Conservation (phyloP, 2,329 filamentous ascomycete genomes). For the Lasiodiplodia sp. region DNA sequence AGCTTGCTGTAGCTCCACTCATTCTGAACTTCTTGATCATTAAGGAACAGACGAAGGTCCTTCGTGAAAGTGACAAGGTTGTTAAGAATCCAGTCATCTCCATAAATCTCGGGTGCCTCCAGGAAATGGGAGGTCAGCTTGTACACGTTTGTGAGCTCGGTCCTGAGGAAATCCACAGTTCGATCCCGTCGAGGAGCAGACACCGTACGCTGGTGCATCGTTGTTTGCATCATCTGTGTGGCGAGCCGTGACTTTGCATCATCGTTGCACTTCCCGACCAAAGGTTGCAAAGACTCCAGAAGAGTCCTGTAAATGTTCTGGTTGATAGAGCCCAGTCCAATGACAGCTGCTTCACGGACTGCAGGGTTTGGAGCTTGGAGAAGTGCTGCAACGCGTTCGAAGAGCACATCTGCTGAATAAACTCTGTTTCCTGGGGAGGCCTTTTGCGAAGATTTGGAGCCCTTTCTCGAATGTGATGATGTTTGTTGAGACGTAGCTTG, state of each 20-base stretch:
- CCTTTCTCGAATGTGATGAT: conserved; percentile 80
- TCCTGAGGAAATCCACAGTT: conserved; percentile 85
- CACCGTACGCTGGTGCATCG: conserved; percentile 77
- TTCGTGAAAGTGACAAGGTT: conserved; percentile 91
- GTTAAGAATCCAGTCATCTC: conserved; percentile 87
- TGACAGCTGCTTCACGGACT: conserved; percentile 88
- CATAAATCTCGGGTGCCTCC: conserved; percentile 76
- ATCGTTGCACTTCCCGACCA: conserved; percentile 84
- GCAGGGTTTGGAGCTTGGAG: conserved; percentile 80
- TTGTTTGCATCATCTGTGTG: conserved; percentile 38
- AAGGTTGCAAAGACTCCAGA: conserved; percentile 86
- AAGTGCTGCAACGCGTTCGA: conserved; percentile 89
- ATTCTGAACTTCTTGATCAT: conserved; percentile 91
- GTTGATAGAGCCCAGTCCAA: conserved; percentile 93
- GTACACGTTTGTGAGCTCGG: conserved; percentile 95
- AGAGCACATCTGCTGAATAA: conserved; percentile 85
- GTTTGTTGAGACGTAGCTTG: conserved; percentile 64
- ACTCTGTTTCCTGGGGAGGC: conserved; percentile 72
- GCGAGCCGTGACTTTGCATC: conserved; percentile 80
- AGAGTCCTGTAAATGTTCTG: conserved; percentile 90
- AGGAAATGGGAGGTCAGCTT: conserved; percentile 92
- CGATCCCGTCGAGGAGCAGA: conserved; percentile 83
- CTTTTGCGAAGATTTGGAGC: conserved; percentile 73
- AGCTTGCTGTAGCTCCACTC: conserved; percentile 95
- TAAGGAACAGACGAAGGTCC: conserved; percentile 91